Percentiles rank a stretch among this genome's conserved stretches.
These are phyloP conservation scores for Botrytis aclada DNA, from an alignment of 2,329 filamentous ascomycete genomes.

Conservation along the genomic window DNA sequence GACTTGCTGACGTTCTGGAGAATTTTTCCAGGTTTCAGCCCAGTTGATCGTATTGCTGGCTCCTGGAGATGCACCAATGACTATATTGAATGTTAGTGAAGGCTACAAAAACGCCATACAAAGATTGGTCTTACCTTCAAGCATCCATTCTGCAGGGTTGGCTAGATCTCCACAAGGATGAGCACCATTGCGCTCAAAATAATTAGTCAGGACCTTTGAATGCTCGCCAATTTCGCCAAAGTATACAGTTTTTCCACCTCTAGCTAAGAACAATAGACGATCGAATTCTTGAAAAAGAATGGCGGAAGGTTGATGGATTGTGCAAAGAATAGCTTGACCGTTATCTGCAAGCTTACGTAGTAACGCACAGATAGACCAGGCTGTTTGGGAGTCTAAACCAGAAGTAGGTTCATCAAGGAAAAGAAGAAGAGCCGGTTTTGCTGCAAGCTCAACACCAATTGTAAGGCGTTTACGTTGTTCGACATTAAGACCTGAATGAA, in stretches of 20 bases:
- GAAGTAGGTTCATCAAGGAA: constrained; percentile 96
- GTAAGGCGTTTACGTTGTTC: constrained; percentile 75
- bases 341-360: constrained; percentile 86
- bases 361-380: constrained; percentile 86
- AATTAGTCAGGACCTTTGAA: constrained; percentile 63
- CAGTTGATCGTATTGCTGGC: constrained; percentile 62
- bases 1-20: constrained; percentile 44
- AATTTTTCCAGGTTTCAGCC: constrained; percentile 58
- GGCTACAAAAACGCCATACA: background rate
- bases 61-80: constrained; percentile 61
- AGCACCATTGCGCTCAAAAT: constrained; percentile 74
- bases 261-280: constrained; percentile 72
- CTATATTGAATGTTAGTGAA: constrained; percentile 24
- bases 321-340: constrained; percentile 92
- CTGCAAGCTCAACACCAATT: constrained; percentile 90
- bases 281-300: constrained; percentile 93
- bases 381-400: constrained; percentile 88
- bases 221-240: constrained; percentile 76
- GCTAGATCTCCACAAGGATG: constrained; percentile 61
- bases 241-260: constrained; percentile 75
- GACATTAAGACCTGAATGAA: constrained; percentile 57
- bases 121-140: constrained; percentile 42
- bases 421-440: constrained; percentile 82
- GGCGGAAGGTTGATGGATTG: constrained; percentile 94
- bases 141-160: constrained; percentile 84